Evolutionary conservation across 1,139 yeast species (phyloP), one percentile per base, ranked within the genome.

Genomic region (Protomyces pachydermus): DNA sequence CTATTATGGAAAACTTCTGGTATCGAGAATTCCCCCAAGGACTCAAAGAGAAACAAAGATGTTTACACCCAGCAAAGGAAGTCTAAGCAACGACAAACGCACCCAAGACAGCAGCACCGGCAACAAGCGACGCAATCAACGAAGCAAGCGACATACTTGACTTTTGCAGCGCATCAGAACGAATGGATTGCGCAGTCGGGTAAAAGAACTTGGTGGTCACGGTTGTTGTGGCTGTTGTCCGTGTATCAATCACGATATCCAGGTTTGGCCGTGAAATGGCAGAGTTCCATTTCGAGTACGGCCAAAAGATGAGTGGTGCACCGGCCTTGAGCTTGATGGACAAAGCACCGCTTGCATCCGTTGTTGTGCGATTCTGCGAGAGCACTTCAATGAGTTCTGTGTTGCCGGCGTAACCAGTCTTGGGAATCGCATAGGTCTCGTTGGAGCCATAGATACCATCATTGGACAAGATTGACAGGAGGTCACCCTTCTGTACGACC

Each of bases 251-350:
- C 20, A 35, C 54, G 9, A 58, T 38, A 35, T 18, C 48, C 25
- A 45, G 32, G 45, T 58, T 58, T 23, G 62, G 56, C 45, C 39
- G 51, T 32, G 38, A 23, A 18, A 52, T 60, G 10, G 63, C 18
- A 9, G 39, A 14, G 32, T 60, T 54, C 64, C 61, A 38, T 14
- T 55, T 58, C 48, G 60, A 46, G 50, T 37, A 42, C 2, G 66
- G 66, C 45, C 52, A 65, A 39, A 56, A 60, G 51, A 65, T 53
- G 54, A 55, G 32, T 4, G 66, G 66, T 23, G 60, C 58, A 23
- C 66, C 66, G n/a, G 45, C 42, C 28, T 45, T 51, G 8, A 62
- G 46, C 53, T 55, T 37, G 55, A 61, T 45, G 12, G 50, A 39
- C 34, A 65, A 25, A 12, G 25, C 54, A 16, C 65, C 65, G 23